These are phyloP conservation scores for Davidsoniella eucalypti DNA, from an alignment of 2,329 filamentous ascomycete genomes.

Conservation along the genomic window DNA sequence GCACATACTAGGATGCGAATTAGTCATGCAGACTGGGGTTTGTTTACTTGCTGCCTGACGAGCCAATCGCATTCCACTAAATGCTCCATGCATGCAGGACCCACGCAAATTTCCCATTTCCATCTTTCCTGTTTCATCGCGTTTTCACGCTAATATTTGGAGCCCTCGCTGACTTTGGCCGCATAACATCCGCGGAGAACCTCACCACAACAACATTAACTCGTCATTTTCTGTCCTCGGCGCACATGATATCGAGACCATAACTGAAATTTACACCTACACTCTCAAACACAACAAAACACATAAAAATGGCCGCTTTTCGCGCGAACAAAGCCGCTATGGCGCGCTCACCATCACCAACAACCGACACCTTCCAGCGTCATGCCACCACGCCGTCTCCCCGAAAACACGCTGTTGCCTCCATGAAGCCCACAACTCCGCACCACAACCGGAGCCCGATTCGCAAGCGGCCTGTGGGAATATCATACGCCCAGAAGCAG, in stretches of 20 bases:
- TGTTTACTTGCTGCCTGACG: slow-evolving; percentile 6
- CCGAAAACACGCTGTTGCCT: slow-evolving; percentile 17
- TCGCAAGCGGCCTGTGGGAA: slow-evolving; percentile 42
- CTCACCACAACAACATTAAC: not conserved
- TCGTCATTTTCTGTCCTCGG: not conserved
- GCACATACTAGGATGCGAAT: not conserved
- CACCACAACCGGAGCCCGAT: slow-evolving; percentile 37
- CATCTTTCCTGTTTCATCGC: not conserved
- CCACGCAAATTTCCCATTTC: slow-evolving; percentile 3
- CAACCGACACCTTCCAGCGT: slow-evolving; percentile 21
- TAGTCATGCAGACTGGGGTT: not conserved
- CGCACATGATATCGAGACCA: not conserved
- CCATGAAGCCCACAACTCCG: slow-evolving; percentile 22
- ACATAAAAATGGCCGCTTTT: slow-evolving; percentile 28
- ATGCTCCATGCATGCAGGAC: slow-evolving; percentile 5
- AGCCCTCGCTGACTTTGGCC: not conserved
- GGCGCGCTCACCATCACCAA: slow-evolving; percentile 13
- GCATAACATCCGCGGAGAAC: not conserved
- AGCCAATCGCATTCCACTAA: slow-evolving; percentile 9
- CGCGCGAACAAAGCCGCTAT: slow-evolving; percentile 22
- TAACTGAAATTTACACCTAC: not conserved
- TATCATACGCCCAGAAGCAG: slow-evolving; percentile 63
- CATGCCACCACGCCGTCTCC: slow-evolving; percentile 18
- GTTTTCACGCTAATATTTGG: not conserved
- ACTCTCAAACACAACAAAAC: not conserved